These are phyloP conservation scores for Delphinella strobiligena DNA, from an alignment of 2,329 filamentous ascomycete species.

Conservation along the genomic window DNA sequence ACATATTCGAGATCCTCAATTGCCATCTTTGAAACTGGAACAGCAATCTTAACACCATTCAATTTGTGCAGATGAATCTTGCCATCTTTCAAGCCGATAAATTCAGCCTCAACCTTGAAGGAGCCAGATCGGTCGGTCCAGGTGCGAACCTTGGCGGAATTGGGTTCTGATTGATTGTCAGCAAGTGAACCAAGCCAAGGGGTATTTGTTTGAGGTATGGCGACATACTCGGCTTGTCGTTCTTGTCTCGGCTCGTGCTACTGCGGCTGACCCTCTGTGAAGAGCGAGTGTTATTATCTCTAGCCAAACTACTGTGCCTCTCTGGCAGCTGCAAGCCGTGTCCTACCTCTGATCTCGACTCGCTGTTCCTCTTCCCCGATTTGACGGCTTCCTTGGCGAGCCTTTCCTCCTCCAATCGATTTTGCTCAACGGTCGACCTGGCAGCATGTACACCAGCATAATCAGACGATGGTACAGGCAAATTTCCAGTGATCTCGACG, in stretches of 20 bases:
- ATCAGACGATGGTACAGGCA: conserved; percentile 31
- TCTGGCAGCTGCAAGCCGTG: conserved; percentile 63
- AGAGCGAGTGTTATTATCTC: conserved; percentile 52
- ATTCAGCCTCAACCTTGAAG: conserved; percentile 95
- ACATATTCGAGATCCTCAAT: conserved; percentile 91
- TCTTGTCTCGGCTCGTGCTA: conserved; percentile 57
- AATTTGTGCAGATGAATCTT: conserved; percentile 97
- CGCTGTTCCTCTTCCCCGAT: conserved; percentile 42
- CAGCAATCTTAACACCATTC: conserved; percentile 97
- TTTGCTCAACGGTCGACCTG: conserved; percentile 63
- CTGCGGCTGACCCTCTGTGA: conserved; percentile 48
- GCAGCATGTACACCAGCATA: conserved; percentile 47
- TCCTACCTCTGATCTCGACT: conserved; percentile 60
- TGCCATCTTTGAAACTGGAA: conserved; percentile 92
- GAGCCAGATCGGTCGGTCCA: conserved; percentile 95
- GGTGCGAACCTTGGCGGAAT: conserved; percentile 67
- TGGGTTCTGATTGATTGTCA: conserved; percentile 51
- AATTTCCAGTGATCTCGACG: conserved; percentile 69
- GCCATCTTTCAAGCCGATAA: conserved; percentile 83
- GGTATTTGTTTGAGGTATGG: neutral
- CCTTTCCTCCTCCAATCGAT: conserved; percentile 66
- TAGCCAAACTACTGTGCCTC: conserved; percentile 66
- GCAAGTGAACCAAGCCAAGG: neutral
- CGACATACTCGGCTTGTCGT: conserved; percentile 60
- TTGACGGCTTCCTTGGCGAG: conserved; percentile 69